Base-by-base conservation (phyloP, 2,329 filamentous ascomycete genomes). In the Epichloe sibirici region DNA sequence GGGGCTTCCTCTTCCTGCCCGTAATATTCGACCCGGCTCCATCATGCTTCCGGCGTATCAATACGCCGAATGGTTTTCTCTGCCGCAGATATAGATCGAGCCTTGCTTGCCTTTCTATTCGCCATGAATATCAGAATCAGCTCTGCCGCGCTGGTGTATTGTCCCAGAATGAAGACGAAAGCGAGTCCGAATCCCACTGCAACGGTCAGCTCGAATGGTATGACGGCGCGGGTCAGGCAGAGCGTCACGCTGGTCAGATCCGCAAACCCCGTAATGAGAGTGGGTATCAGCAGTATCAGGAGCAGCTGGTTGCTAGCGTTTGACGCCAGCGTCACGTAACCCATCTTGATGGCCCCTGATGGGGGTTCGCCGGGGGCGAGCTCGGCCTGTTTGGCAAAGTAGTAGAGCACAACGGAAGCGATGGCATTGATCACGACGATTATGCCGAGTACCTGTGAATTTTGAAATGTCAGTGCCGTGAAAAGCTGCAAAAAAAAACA, bases 161-260 rank as follows among this genome's bases (percentile, higher is more conserved):
- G 57, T 2, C 59, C 62, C 0, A 64, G 45, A 13, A 59, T 47
- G 31, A 63, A 62, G 25, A 60, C 48, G 6, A 55, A 56, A 1
- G 56, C 57, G 1, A 68, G 51, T 0, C 52, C 49, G 38, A 65
- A 60, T 4, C 63, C 66, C 4, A 60, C 6, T 6, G 52, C 23
- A 4, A 67, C 42, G 8, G 58, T 61, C 7, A 57, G 25, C 45
- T 64, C 59, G 31, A 68, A 61, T 2, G 62, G 52, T 5, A 68
- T 45, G 15, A 62, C 45, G 13, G 28, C 35, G n/a, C 61, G 59
- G 5, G 62, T 63, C 31, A 64, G 45, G 50, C 65, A 64, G 21
- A 67, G 55, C 1, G 59, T 52, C 12, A 65, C 57, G 8, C 54
- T 54, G 45, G 58, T 61, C 3, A 68, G 53, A 37, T 65, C 64